These are phyloP conservation scores for Solanum hybrid DNA, from an alignment of 305 asterid species.

Conservation along the genomic window DNA sequence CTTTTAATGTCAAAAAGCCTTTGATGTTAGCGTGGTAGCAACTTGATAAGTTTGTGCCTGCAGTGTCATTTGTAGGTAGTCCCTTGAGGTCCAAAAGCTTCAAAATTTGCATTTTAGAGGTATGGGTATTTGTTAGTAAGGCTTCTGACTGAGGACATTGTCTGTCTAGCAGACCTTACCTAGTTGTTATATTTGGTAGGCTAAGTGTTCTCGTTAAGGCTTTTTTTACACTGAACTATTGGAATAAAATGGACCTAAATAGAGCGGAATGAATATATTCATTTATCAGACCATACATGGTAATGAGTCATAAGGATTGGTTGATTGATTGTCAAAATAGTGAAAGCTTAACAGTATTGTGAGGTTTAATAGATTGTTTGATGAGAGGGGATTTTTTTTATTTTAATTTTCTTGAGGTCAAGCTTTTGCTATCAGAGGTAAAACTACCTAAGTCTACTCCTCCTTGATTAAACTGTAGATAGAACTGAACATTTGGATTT, in stretches of 20 bases:
- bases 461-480: background rate
- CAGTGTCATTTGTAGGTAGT: background rate
- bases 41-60: background rate
- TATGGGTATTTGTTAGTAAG: background rate
- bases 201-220: background rate
- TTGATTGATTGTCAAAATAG: background rate
- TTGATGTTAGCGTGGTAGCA: background rate
- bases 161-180: background rate
- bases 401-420: background rate
- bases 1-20: background rate
- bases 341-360: background rate
- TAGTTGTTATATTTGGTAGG: background rate
- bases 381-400: background rate
- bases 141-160: background rate
- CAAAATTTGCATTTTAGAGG: background rate
- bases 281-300: background rate
- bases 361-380: background rate
- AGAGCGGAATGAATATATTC: background rate
- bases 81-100: background rate
- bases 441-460: background rate
- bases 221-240: background rate
- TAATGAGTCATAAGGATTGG: background rate
- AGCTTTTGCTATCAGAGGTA: background rate
- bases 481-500: slow-evolving; percentile 1
- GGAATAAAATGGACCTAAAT: background rate